Percentiles rank a stretch among this genome's conserved stretches.
Evolutionary conservation across 345 rosid genomes (phyloP).

Genomic region (Psidium friedrichsthalianum): DNA sequence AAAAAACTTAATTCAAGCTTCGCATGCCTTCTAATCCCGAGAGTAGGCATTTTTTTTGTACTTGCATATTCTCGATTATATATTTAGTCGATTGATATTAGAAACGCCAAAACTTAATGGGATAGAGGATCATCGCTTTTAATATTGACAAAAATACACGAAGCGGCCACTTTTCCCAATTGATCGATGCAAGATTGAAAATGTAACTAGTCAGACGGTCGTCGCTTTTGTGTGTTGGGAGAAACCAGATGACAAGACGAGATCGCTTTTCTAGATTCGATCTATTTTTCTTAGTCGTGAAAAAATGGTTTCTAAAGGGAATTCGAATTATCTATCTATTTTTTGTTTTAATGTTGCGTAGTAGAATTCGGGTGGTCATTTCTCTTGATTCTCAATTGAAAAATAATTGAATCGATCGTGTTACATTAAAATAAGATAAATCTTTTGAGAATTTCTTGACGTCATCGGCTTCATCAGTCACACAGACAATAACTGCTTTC

Average conservation of each 20-base stretch:
- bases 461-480: neutral
- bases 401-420: neutral
- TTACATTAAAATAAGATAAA: neutral
- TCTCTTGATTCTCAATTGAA: neutral
- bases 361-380: neutral
- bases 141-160: no score
- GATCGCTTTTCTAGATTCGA: neutral
- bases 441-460: neutral
- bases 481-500: neutral
- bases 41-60: neutral
- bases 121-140: no score
- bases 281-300: neutral
- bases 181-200: neutral
- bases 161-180: neutral
- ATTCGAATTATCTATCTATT: neutral
- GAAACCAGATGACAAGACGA: rapidly evolving
- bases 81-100: neutral
- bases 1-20: neutral
- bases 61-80: neutral
- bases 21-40: neutral
- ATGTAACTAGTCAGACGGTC: neutral
- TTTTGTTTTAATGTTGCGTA: neutral
- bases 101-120: neutral
- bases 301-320: neutral
- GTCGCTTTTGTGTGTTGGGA: neutral